Percentiles rank a stretch among this genome's conserved stretches.
These are phyloP conservation scores for Cadophora sp. DNA, from an alignment of 2,329 filamentous ascomycete genomes.

Conservation along the genomic window DNA sequence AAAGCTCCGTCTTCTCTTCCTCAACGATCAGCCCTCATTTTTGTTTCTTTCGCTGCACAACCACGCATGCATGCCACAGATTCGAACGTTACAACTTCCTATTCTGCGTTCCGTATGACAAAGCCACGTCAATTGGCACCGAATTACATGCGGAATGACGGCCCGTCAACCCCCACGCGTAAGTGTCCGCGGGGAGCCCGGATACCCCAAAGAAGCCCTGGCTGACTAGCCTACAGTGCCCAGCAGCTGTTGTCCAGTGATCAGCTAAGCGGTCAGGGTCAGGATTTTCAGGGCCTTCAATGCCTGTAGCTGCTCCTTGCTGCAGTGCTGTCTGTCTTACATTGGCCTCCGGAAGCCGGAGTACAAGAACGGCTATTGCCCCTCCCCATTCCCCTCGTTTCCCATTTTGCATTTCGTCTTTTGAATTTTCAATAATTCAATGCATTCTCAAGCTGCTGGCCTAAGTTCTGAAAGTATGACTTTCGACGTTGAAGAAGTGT, in stretches of 20 bases:
- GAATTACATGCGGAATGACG: neutral
- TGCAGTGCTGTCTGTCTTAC: slow-evolving; percentile 4
- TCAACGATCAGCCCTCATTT: neutral
- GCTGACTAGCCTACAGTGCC: no score
- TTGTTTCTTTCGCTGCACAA: slow-evolving; percentile 5
- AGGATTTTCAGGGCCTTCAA: slow-evolving; percentile 7
- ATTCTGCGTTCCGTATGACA: neutral
- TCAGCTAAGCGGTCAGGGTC: slow-evolving; percentile 12
- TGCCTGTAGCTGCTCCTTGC: slow-evolving; percentile 3
- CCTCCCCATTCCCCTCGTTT: neutral
- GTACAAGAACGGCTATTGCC: slow-evolving; percentile 4
- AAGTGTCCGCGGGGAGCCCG: slow-evolving; percentile 6
- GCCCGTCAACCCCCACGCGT: neutral
- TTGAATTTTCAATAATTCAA: neutral
- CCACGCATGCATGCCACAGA: neutral
- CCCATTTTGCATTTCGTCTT: neutral
- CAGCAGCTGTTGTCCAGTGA: slow-evolving; percentile 1
- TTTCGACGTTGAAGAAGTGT: slow-evolving; percentile 58
- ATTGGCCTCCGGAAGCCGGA: slow-evolving; percentile 15
- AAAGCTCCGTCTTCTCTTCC: neutral
- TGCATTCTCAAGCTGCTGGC: neutral
- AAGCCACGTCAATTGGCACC: slow-evolving; percentile 1
- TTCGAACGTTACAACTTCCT: slow-evolving; percentile 3
- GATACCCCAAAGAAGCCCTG: slow-evolving; percentile 4
- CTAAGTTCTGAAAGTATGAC: slow-evolving; percentile 50